Conservation (phyloP, 345 rosid genomes). For the Firmiana major region DNA sequence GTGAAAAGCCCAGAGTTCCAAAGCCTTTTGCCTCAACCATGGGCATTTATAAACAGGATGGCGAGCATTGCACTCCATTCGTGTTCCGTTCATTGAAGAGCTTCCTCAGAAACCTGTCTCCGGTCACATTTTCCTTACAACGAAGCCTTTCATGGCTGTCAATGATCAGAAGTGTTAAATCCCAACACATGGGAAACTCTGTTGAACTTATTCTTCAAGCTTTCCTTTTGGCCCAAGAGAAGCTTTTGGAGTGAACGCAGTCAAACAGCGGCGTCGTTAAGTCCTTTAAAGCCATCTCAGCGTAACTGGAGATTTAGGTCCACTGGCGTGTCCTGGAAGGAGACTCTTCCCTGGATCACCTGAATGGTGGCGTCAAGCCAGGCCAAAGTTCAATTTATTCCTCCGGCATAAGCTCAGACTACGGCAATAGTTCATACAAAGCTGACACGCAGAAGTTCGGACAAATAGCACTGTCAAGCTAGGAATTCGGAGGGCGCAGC, state of each 20-base stretch:
- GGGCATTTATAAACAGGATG: background rate
- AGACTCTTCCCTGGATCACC: conserved; percentile 69
- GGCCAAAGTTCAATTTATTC: conserved; percentile 53
- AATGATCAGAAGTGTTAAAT: background rate
- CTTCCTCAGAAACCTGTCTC: background rate
- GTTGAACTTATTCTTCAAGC: background rate
- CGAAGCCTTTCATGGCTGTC: background rate
- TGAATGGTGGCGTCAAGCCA: conserved; percentile 64
- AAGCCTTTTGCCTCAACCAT: background rate
- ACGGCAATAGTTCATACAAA: conserved; percentile 47
- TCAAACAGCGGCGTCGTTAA: background rate
- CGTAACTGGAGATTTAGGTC: conserved; percentile 43
- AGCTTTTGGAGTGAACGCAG: background rate
- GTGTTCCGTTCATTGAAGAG: background rate
- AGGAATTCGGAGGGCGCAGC: conserved; percentile 43
- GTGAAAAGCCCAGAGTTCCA: background rate
- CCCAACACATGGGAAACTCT: background rate
- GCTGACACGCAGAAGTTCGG: conserved; percentile 83
- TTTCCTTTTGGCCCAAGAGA: background rate
- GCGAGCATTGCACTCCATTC: background rate
- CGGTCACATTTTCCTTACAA: background rate
- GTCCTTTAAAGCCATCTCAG: conserved; percentile 1
- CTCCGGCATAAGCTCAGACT: conserved; percentile 40
- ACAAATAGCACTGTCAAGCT: conserved; percentile 65
- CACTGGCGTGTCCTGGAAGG: conserved; percentile 63